These are phyloP conservation scores for Centella asiatica DNA, from an alignment of 129 eudicot species.

Conservation along the genomic window DNA sequence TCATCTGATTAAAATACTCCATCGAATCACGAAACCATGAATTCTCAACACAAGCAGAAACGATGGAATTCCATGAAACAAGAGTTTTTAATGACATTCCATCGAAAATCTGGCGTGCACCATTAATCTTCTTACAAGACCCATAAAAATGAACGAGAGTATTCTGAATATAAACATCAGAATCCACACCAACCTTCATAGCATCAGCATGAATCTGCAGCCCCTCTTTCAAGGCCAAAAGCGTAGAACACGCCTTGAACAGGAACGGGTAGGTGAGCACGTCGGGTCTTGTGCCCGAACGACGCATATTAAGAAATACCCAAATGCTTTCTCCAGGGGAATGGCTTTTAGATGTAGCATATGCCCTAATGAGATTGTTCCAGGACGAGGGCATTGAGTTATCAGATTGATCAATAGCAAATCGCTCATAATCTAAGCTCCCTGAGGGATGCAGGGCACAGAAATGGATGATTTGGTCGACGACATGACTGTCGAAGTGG, in stretches of 20 bases:
- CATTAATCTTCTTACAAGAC: slow-evolving; percentile 38
- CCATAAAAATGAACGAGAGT: slow-evolving; percentile 46
- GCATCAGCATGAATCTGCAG: slow-evolving; percentile 44
- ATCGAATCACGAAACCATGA: slow-evolving; percentile 34
- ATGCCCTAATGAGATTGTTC: slow-evolving; percentile 30
- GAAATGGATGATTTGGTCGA: slow-evolving; percentile 23
- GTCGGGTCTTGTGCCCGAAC: slow-evolving; percentile 21
- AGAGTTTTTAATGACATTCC: slow-evolving; percentile 44
- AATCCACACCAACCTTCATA: slow-evolving; percentile 43
- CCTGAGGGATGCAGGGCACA: slow-evolving; percentile 18
- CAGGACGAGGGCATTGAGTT: slow-evolving; percentile 18
- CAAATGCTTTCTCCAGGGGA: slow-evolving; percentile 20
- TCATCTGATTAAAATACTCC: slow-evolving; percentile 36
- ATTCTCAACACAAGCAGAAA: slow-evolving; percentile 37
- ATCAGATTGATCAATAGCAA: background rate
- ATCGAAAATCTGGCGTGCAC: slow-evolving; percentile 54
- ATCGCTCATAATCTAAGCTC: slow-evolving; percentile 15
- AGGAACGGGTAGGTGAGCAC: slow-evolving; percentile 46
- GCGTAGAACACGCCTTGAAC: slow-evolving; percentile 50
- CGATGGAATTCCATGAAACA: slow-evolving; percentile 71
- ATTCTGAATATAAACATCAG: slow-evolving; percentile 49
- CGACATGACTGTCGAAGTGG: slow-evolving; percentile 6
- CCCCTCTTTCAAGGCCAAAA: slow-evolving; percentile 41
- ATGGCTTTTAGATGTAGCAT: slow-evolving; percentile 16
- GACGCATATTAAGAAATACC: slow-evolving; percentile 34